Base-by-base conservation (phyloP, 106 monocot species). In the Xerophyta viscosa region DNA sequence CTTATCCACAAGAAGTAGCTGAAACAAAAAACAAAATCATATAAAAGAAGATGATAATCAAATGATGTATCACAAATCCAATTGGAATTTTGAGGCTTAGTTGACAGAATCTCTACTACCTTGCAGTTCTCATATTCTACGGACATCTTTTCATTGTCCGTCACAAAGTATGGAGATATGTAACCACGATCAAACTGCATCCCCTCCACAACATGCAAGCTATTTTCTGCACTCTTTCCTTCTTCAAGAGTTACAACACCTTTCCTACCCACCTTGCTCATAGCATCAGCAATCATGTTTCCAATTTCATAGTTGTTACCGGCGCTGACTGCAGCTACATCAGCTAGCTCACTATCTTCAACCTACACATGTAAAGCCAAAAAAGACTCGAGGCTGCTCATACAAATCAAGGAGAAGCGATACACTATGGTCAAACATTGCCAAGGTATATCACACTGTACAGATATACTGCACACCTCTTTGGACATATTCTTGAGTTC, bases 101-200 rank as follows among this genome's bases (percentile, higher is more conserved):
- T n/a, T n/a, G n/a, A n/a, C n/a, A n/a, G n/a, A n/a, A n/a, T n/a
- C n/a, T n/a, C n/a, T n/a, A n/a, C n/a, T n/a, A 96, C 89, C 84
- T 96, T 96, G 88, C 96, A 89, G 54, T 96, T 96, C 25, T 96
- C 89, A 71, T 79, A 89, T 63, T 96, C 96, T 51, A 80, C 82
- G 27, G 81, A 66, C 89, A 89, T 96, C 52, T 96, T 96, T 52
- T 89, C 89, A 45, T 84, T 85, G 52, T 96, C 96, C 15, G 84
- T 89, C 12, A 96, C 88, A 46, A 96, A 96, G 64, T 96, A 96
- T 1, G 96, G 96, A 41, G 89, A 96, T 13, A 89, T 85, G 30
- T 89, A 89, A 22, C 96, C 96, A 51, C 89, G 84, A 45, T 96
- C 96, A 76, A 89, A 96, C 45, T 96, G 96, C 96, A 96, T 96